These are phyloP conservation scores for Rhizopogon rudus DNA, from an alignment of 768 basidiomycete genomes.

Conservation along the genomic window DNA sequence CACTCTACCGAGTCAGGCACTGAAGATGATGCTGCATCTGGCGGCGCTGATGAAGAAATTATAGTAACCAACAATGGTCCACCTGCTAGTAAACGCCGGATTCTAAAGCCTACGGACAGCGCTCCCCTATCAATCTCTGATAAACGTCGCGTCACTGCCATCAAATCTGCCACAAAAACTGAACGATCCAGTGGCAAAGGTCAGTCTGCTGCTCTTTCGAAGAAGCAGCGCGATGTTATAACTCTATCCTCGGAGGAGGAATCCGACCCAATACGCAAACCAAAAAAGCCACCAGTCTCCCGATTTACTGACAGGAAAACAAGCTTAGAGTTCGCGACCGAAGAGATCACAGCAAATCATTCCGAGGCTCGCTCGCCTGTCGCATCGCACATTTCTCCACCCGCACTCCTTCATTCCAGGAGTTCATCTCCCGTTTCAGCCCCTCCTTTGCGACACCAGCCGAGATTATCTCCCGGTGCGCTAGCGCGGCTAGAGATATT, in stretches of 20 bases:
- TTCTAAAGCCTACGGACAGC: conserved; percentile 12
- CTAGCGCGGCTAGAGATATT: conserved; percentile 23
- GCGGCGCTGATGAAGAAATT: not conserved
- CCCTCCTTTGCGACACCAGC: not conserved
- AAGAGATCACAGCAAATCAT: not conserved
- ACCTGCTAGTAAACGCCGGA: not conserved
- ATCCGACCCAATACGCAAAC: not conserved
- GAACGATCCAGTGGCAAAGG: not conserved
- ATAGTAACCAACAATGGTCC: not conserved
- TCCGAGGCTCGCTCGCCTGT: not conserved
- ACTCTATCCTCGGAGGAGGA: not conserved
- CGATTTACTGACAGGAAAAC: not conserved
- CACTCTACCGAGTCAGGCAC: conserved; percentile 6
- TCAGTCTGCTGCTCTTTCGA: not conserved
- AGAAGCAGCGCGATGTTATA: not conserved
- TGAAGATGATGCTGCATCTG: not conserved
- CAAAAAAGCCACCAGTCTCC: not conserved
- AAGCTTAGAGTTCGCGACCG: not conserved
- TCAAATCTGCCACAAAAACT: not conserved
- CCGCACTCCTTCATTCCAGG: not conserved
- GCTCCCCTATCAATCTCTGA: not conserved
- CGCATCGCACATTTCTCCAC: not conserved
- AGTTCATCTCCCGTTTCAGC: not conserved
- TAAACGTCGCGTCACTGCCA: not conserved
- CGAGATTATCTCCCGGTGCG: conserved; percentile 22